phyloP scores from a whole-genome alignment of 2,329 filamentous ascomycete genomes.

The Zymoseptoria passerinii region DNA sequence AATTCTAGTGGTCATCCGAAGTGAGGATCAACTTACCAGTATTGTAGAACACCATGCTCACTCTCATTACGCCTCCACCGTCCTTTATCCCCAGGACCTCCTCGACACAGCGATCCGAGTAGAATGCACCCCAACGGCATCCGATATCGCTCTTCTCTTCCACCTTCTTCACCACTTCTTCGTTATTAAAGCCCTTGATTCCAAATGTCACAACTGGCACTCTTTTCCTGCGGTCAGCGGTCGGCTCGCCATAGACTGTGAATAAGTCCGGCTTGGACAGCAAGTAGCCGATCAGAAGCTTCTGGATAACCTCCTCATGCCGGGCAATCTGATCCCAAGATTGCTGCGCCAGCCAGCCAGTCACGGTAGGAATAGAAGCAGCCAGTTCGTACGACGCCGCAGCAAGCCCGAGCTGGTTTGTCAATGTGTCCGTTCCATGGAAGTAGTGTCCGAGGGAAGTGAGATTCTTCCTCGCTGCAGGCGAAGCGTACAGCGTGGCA shows the following conservation, averaged over 20 bases:
- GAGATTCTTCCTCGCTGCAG: conserved; percentile 48
- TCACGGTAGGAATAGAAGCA: conserved; percentile 52
- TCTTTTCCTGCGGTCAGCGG: conserved; percentile 40
- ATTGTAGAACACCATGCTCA: conserved; percentile 69
- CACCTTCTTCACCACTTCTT: conserved; percentile 53
- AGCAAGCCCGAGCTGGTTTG: conserved; percentile 60
- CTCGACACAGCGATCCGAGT: conserved; percentile 54
- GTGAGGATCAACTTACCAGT: conserved; percentile 42
- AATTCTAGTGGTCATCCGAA: background rate
- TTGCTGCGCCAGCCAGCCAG: conserved; percentile 43
- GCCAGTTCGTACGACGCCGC: conserved; percentile 64
- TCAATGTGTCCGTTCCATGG: conserved; percentile 49
- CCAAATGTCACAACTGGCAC: conserved; percentile 62
- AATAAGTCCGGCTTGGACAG: conserved; percentile 41
- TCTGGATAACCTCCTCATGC: conserved; percentile 55
- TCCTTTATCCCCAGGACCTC: conserved; percentile 50
- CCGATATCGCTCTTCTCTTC: conserved; percentile 53
- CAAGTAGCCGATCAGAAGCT: conserved; percentile 52
- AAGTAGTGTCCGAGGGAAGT: conserved; percentile 59
- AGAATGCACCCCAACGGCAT: conserved; percentile 61
- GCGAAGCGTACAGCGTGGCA: conserved; percentile 59
- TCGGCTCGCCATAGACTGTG: conserved; percentile 51
- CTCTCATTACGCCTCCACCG: conserved; percentile 56
- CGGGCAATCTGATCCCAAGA: conserved; percentile 46
- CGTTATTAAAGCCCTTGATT: conserved; percentile 49